These are phyloP conservation scores for Fusarium verticillioides DNA, from an alignment of 2,329 filamentous ascomycete genomes.

Conservation along the genomic window DNA sequence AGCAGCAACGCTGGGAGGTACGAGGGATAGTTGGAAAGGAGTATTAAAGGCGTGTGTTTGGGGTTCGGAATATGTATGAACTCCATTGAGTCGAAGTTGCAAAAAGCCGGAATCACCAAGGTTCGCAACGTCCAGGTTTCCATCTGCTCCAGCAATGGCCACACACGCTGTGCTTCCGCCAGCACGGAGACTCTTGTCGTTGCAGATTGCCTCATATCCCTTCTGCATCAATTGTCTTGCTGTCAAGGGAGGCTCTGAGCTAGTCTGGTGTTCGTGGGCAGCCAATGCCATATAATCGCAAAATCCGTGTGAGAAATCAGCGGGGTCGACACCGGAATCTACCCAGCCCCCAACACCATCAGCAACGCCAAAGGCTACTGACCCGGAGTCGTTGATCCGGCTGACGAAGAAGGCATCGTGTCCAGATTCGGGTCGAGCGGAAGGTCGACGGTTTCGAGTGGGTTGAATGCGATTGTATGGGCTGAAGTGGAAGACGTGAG, in stretches of 20 bases:
- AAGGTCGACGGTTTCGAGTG: constrained; percentile 50
- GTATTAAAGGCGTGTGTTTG: constrained; percentile 99
- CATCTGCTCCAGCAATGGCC: constrained; percentile 78
- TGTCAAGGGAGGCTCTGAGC: constrained; percentile 57
- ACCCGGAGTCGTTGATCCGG: constrained; percentile 75
- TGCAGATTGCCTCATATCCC: constrained; percentile 84
- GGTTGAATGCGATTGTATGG: constrained; percentile 69
- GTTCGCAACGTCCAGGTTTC: constrained; percentile 87
- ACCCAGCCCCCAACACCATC: constrained; percentile 97
- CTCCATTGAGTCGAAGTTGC: constrained; percentile 84
- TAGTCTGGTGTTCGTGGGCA: constrained; percentile 67
- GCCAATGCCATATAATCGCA: constrained; percentile 91
- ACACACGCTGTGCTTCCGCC: constrained; percentile 94
- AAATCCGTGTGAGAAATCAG: constrained; percentile 92
- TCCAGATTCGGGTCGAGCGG: constrained; percentile 77
- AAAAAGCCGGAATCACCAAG: constrained; percentile 95
- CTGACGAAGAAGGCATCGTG: constrained; percentile 97
- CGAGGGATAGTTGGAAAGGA: constrained; percentile 90
- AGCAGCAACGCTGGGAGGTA: constrained; percentile 81
- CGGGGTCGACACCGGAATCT: constrained; percentile 91
- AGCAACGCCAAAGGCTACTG: constrained; percentile 87
- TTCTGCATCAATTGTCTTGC: constrained; percentile 80
- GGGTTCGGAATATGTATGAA: constrained; percentile 83
- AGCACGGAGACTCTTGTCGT: constrained; percentile 77
- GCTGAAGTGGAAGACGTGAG: constrained; percentile 79